Base-by-base conservation (phyloP, 306 rosid species). In the Trifolium dubium region DNA sequence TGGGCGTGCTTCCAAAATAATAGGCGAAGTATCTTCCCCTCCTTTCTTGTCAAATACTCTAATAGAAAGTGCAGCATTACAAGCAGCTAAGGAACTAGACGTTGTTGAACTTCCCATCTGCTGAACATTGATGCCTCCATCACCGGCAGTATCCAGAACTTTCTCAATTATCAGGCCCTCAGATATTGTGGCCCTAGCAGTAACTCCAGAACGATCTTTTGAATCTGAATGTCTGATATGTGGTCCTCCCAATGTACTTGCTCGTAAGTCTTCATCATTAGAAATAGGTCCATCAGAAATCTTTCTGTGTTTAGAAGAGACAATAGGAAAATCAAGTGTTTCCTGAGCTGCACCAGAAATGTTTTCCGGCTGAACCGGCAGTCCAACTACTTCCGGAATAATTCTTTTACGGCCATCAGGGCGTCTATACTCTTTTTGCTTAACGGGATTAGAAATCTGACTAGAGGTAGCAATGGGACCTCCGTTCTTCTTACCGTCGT, bases 381-480 rank as follows among this genome's bases (percentile, higher is more conserved):
- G 79, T 32, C 99, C 99, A 76, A 94, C 99, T 77, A 96, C 92
- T 88, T 92, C 99, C 1, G 99, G 99, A 85, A 92, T 94, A 69
- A 94, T 94, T 83, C 99, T 85, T 89, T 90, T 94, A 71, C 97
- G 85, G 17, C 99, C 99, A 87, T 94, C 97, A 50, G 97, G 95
- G 31, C 99, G 88, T 77, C 96, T 89, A 86, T 94, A 94, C 78
- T 94, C 99, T 78, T 96, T 89, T 81, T 94, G 99, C 85, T 94
- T 94, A 67, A 94, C 97, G 64, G 96, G 97, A 80, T 96, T 88
- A 51, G 95, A 84, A 68, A 86, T 78, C 67, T 86, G 90, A 54
- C 69, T 77, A 67, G 99, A 73, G 55, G 86, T 78, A 8, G 89
- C 84, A 72, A 81, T 71, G 69, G 85, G 71, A 69, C 74, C 91